Percentiles rank a stretch among this genome's conserved stretches.
Evolutionary conservation across 306 rosid species (phyloP).

Genomic region (Datisca glomerata): DNA sequence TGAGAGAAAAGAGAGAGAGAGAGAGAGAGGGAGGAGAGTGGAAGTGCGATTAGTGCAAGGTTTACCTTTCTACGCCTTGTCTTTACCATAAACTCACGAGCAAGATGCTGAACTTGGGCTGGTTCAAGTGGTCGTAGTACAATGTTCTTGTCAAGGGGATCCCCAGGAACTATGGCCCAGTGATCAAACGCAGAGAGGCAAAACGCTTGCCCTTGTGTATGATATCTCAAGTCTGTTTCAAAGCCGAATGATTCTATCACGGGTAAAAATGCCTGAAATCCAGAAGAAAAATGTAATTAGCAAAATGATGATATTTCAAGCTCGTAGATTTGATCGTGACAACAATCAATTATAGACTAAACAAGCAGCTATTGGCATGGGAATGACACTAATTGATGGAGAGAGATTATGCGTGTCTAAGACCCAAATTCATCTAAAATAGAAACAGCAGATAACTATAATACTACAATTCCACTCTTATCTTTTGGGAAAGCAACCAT

Average conservation of each 20-base stretch:
- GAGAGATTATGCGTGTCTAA: too few relatives aligned
- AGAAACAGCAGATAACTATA: too few relatives aligned
- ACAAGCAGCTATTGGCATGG: too few relatives aligned
- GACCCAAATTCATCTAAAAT: too few relatives aligned
- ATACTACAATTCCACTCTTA: too few relatives aligned
- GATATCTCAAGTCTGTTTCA: conserved; percentile 96
- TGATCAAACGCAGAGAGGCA: conserved; percentile 81
- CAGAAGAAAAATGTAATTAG: neutral
- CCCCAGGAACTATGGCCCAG: conserved; percentile 99
- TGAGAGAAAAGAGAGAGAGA: neutral
- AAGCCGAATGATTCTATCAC: conserved; percentile 96
- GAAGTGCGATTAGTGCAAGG: too few relatives aligned
- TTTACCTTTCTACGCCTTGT: conserved; percentile 95
- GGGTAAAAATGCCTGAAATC: conserved; percentile 84
- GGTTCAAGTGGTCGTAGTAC: conserved; percentile 96
- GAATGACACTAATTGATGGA: too few relatives aligned
- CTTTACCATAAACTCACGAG: conserved; percentile 98
- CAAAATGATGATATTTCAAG: neutral
- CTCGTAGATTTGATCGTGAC: too few relatives aligned
- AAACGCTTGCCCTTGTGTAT: conserved; percentile 96
- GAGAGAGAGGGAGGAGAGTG: neutral
- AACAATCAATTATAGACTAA: too few relatives aligned
- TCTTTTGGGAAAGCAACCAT: too few relatives aligned
- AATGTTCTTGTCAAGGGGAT: conserved; percentile 90
- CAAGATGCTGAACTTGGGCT: conserved; percentile 96